phyloP scores from a whole-genome alignment of 306 rosid genomes.

The Phaseolus lunatus region DNA sequence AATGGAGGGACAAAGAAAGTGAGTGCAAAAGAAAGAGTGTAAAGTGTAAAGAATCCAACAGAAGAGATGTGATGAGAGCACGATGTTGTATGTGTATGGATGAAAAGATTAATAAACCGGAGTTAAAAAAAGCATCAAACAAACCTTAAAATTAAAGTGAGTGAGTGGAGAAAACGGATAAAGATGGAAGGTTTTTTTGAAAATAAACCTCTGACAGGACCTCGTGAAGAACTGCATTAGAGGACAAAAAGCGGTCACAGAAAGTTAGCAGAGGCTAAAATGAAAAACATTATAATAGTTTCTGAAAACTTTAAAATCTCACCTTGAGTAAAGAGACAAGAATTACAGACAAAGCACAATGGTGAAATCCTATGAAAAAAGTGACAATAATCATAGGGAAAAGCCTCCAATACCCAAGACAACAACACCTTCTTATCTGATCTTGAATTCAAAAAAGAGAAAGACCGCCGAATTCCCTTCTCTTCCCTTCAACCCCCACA shows the following conservation, averaged over 20 bases:
- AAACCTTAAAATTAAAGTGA: constrained; percentile 38
- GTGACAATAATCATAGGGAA: constrained; percentile 45
- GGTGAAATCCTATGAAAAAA: constrained; percentile 46
- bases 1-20: constrained; percentile 30
- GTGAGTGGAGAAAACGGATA: constrained; percentile 42
- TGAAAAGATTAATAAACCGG: constrained; percentile 59
- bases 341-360: constrained; percentile 58
- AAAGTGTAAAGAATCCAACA: constrained; percentile 47
- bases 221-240: constrained; percentile 97
- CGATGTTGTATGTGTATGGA: constrained; percentile 36
- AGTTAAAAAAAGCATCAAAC: constrained; percentile 42
- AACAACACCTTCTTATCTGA: constrained; percentile 45
- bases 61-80: constrained; percentile 61
- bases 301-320: constrained; percentile 42
- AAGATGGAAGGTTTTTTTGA: constrained; percentile 50
- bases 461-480: constrained; percentile 56
- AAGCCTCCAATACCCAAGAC: constrained; percentile 11
- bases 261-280: constrained; percentile 61
- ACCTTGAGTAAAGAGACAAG: constrained; percentile 53
- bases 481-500: neutral
- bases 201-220: constrained; percentile 81
- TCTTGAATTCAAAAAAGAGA: constrained; percentile 67
- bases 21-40: constrained; percentile 39
- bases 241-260: constrained; percentile 91
- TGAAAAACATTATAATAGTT: constrained; percentile 12